phyloP scores from a whole-genome alignment of 2,329 filamentous ascomycete genomes.

The Penicillium frequentans region DNA sequence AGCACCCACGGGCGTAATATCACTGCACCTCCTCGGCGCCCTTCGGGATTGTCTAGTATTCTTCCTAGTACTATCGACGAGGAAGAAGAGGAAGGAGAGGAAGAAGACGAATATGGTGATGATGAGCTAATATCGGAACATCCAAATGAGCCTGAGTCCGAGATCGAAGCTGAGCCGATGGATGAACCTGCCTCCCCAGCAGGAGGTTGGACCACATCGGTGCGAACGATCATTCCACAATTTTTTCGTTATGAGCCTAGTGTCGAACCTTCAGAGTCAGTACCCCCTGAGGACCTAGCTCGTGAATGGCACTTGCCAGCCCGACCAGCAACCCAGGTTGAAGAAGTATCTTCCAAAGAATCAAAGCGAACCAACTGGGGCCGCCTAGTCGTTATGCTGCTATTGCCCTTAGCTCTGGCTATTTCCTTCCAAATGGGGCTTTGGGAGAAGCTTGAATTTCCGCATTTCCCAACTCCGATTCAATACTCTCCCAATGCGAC shows the following conservation, averaged over 20 bases:
- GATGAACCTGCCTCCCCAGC: neutral
- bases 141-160: neutral
- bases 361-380: constrained; percentile 10
- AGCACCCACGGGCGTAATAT: constrained; percentile 33
- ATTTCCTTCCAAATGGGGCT: constrained; percentile 5
- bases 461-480: constrained; percentile 2
- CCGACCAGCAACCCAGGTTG: neutral
- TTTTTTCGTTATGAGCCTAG: constrained; percentile 8
- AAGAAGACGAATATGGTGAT: neutral
- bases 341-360: neutral
- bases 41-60: constrained; percentile 30
- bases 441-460: constrained; percentile 15
- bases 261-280: neutral
- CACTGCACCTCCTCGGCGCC: constrained; percentile 36
- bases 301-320: constrained; percentile 6
- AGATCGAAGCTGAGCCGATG: neutral
- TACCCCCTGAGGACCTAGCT: constrained; percentile 1
- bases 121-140: neutral
- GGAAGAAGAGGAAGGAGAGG: constrained; percentile 21
- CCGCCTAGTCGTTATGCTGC: constrained; percentile 1
- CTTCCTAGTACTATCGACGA: constrained; percentile 31
- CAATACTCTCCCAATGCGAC: constrained; percentile 24
- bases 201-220: constrained; percentile 16
- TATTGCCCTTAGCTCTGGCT: constrained; percentile 15
- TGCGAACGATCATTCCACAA: constrained; percentile 27